These are phyloP conservation scores for Hypoxylon sp. DNA, from an alignment of 2,329 filamentous ascomycete species.

Conservation along the genomic window DNA sequence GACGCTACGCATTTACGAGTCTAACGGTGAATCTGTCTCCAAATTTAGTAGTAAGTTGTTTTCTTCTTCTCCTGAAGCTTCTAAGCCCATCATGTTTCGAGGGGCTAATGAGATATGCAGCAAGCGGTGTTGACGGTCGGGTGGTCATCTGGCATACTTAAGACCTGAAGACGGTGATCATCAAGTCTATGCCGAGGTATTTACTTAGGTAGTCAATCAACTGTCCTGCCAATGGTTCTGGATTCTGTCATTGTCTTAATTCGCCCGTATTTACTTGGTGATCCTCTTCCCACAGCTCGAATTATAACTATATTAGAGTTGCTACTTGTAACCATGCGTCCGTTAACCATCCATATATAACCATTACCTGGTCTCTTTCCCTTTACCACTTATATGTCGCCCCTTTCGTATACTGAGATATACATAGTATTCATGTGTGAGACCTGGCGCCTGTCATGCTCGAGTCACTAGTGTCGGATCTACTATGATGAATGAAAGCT, in stretches of 20 bases:
- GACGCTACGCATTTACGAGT: slow-evolving; percentile 80
- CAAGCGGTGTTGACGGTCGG: slow-evolving; percentile 83
- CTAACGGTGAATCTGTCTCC: slow-evolving; percentile 67
- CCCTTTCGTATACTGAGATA: too few species aligned
- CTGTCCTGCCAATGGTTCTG: slow-evolving; percentile 14
- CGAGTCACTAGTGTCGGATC: slow-evolving; percentile 9
- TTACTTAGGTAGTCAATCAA: slow-evolving; percentile 4
- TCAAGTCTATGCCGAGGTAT: too few species aligned
- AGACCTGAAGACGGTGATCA: slow-evolving; percentile 36
- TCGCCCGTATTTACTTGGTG: slow-evolving; percentile 11
- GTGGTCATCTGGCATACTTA: slow-evolving; percentile 80
- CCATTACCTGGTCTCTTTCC: neutral
- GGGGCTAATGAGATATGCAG: slow-evolving; percentile 54
- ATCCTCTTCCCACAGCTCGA: slow-evolving; percentile 23
- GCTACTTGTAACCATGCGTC: slow-evolving; percentile 16
- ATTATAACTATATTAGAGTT: too few species aligned
- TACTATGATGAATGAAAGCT: slow-evolving; percentile 13
- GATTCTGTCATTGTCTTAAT: slow-evolving; percentile 9
- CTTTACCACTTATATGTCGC: neutral
- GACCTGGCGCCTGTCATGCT: neutral
- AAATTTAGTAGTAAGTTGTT: slow-evolving; percentile 84
- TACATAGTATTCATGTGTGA: neutral
- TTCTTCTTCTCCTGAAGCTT: slow-evolving; percentile 21
- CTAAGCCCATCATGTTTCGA: slow-evolving; percentile 27
- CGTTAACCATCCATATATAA: too few species aligned